Percentiles rank a stretch among this genome's conserved stretches.
phyloP scores from a whole-genome alignment of 805 yeast genomes.

The Cyberlindnera mrakii region DNA sequence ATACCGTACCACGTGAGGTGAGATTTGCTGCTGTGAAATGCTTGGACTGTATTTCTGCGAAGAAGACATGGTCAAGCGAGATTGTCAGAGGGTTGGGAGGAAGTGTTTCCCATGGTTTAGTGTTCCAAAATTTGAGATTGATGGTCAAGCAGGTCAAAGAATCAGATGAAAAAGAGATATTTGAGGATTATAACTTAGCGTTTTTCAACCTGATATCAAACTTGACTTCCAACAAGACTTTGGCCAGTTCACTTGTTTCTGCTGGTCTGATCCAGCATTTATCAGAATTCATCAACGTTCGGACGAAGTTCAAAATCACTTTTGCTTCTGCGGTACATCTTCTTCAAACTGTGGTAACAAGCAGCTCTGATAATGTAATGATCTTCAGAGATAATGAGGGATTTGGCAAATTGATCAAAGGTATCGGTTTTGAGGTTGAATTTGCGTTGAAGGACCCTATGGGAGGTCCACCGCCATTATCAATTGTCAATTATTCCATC shows the following conservation, averaged over 20 bases:
- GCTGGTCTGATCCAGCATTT: conserved; percentile 74
- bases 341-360: conserved; percentile 31
- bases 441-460: conserved; percentile 53
- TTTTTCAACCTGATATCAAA: conserved; percentile 60
- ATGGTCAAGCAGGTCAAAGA: conserved; percentile 47
- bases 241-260: conserved; percentile 52
- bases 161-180: conserved; percentile 31
- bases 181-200: conserved; percentile 42
- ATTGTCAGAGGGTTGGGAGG: conserved; percentile 75
- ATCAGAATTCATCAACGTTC: conserved; percentile 50
- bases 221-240: conserved; percentile 48
- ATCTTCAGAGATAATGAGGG: conserved; percentile 68
- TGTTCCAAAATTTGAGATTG: conserved; percentile 65
- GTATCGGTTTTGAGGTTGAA: conserved; percentile 57
- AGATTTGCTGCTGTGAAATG: conserved; percentile 59
- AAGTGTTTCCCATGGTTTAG: conserved; percentile 76
- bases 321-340: conserved; percentile 60
- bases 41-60: conserved; percentile 61
- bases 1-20: conserved; percentile 44
- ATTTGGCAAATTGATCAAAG: conserved; percentile 50
- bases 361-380: conserved; percentile 42
- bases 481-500: conserved; percentile 45
- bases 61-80: conserved; percentile 69
- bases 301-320: conserved; percentile 47
- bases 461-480: conserved; percentile 51